Percentiles rank a stretch among this genome's conserved stretches.
phyloP scores from a whole-genome alignment of 2,329 filamentous ascomycete species.

The Monosporascus ibericus region DNA sequence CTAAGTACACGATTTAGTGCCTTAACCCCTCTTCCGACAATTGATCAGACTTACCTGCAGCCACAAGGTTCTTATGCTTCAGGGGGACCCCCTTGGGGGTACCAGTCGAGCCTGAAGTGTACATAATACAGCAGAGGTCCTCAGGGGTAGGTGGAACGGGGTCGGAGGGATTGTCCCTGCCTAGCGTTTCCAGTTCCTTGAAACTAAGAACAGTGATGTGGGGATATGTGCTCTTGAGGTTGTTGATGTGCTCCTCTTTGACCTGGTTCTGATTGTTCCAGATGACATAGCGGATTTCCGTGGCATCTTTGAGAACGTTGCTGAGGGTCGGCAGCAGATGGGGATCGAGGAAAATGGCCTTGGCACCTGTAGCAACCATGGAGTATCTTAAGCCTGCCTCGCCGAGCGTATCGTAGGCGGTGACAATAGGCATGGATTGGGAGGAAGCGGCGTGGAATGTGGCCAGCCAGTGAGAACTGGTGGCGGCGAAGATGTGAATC shows the following conservation, averaged over 20 bases:
- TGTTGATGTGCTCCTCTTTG: conserved; percentile 44
- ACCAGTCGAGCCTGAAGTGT: conserved; percentile 76
- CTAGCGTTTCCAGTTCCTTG: conserved; percentile 44
- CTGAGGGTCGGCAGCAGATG: conserved; percentile 55
- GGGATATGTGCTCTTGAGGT: conserved; percentile 42
- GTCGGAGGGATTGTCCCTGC: conserved; percentile 59
- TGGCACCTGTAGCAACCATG: conserved; percentile 62
- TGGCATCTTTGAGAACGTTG: conserved; percentile 47
- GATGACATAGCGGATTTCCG: conserved; percentile 44
- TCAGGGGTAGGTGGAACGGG: conserved; percentile 63
- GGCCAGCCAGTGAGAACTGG: conserved; percentile 49
- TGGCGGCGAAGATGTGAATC: conserved; percentile 76
- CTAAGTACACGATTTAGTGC: conserved; percentile 29
- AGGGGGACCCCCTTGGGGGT: conserved; percentile 76
- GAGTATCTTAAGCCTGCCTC: conserved; percentile 68
- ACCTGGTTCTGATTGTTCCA: conserved; percentile 49
- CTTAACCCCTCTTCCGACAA: conserved; percentile 1
- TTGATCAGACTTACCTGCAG: conserved; percentile 52
- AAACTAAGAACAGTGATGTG: conserved; percentile 43
- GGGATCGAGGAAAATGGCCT: conserved; percentile 70
- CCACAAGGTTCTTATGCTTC: conserved; percentile 68
- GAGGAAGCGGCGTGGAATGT: conserved; percentile 52
- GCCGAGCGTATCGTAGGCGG: conserved; percentile 70
- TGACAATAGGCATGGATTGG: conserved; percentile 75
- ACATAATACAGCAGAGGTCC: conserved; percentile 69